Conservation (phyloP, 805 yeast genomes). For the Ogataea philodendri region DNA sequence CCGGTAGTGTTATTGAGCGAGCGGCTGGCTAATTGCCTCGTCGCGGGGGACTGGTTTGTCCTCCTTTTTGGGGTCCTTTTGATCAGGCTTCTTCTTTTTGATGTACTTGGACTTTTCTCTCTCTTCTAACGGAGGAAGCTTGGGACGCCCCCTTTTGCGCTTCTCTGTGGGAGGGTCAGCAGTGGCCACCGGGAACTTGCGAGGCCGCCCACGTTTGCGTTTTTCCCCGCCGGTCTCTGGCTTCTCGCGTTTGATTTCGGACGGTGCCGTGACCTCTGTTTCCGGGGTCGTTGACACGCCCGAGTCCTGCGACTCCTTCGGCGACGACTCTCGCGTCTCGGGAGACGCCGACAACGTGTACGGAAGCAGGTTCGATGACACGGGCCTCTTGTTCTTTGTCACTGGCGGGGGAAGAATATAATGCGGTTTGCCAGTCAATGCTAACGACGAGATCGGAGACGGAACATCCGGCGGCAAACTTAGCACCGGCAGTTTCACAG, state of each 20-base stretch:
- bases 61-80: slow-evolving; percentile 6
- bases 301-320: not conserved
- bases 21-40: too few species aligned
- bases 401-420: slow-evolving; percentile 20
- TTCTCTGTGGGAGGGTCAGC: slow-evolving; percentile 14
- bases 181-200: slow-evolving; percentile 18
- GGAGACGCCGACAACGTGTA: slow-evolving; percentile 3
- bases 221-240: slow-evolving; percentile 13
- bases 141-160: slow-evolving; percentile 32
- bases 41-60: too few species aligned
- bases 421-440: slow-evolving; percentile 14
- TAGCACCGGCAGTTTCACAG: slow-evolving; percentile 12
- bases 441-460: slow-evolving; percentile 14
- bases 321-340: not conserved
- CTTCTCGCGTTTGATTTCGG: slow-evolving; percentile 10
- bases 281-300: not conserved
- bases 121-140: slow-evolving; percentile 28
- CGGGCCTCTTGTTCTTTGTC: slow-evolving; percentile 10
- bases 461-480: slow-evolving; percentile 20
- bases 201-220: slow-evolving; percentile 28
- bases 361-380: slow-evolving; percentile 8
- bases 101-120: slow-evolving; percentile 28
- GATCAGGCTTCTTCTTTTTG: slow-evolving; percentile 20
- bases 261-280: not conserved
- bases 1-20: too few species aligned